Evolutionary conservation across 495 filamentous ascomycete species (phyloP), one percentile per base, ranked within the genome.

Genomic region (Xylaria bambusicola): DNA sequence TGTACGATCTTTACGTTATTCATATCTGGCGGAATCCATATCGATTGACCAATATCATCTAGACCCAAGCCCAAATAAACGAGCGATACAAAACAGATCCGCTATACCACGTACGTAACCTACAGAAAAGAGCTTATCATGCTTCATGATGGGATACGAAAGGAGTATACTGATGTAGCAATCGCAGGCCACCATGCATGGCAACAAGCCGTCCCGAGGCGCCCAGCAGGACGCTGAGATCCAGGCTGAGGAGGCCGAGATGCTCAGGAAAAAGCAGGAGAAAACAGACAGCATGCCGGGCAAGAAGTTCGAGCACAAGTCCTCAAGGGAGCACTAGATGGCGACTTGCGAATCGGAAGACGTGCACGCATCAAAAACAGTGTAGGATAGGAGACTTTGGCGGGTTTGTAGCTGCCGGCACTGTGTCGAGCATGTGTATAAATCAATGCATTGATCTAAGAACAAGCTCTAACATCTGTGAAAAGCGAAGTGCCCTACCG

Each of bases 191-290:
- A 82, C 76, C 26, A 67, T 80, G 60, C 86, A 92, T 61, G 88
- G 89, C 7, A 87, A 91, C 61, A 70, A 85, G 66, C 89, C 89
- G 8, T 88, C 84, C 8, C 82, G 77, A 62, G 88, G 89, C 2
- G 89, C 88, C 8, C 75, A 87, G 73, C 84, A 89, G 47, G 89
- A 93, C 68, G 84, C 82, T 8, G 78, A 89, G 69, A 67, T 93
- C 17, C 75, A 88, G 70, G 77, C 75, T 3, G 88, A 91, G 41
- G 89, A 93, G 50, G 86, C 88, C 69, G 82, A 85, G 71, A 69
- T 77, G 35, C 55, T 92, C 41, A 81, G 68, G 54, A 83, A 83
- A 76, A 91, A 90, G 76, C 50, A 64, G 21, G 81, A 78, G 21
- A 76, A 73, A 36, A 68, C 51, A 8, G 61, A 68, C 17, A 53